Conservation (phyloP, 305 asterid genomes). For the Euphrasia arctica region DNA sequence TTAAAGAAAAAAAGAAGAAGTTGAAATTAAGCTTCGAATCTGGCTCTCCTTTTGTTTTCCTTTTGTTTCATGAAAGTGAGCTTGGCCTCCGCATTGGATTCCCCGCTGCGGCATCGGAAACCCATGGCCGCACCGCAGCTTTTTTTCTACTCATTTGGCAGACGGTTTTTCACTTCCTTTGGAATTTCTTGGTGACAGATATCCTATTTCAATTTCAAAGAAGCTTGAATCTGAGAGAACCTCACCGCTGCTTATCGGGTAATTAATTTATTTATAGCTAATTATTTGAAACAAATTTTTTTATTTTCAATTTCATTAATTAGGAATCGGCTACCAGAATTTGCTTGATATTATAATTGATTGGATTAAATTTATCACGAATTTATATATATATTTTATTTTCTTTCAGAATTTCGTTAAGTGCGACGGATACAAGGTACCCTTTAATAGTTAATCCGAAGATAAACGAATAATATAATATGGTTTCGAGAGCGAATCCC, state of each 20-base stretch:
- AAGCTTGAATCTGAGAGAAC: too few relatives aligned
- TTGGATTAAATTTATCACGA: neutral
- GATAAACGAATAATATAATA: neutral
- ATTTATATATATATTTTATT: neutral
- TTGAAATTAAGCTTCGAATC: neutral
- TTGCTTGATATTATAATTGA: too few relatives aligned
- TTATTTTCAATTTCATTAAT: too few relatives aligned
- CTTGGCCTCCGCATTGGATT: neutral
- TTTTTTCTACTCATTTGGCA: neutral
- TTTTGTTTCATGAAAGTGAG: neutral
- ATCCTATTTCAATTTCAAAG: too few relatives aligned
- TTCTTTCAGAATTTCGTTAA: neutral
- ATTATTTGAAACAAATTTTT: too few relatives aligned
- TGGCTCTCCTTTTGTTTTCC: neutral
- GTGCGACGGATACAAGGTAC: too few relatives aligned
- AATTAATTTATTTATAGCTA: too few relatives aligned
- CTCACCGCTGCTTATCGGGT: too few relatives aligned
- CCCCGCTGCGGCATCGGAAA: neutral
- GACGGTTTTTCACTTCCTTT: constrained; percentile 6
- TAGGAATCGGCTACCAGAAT: too few relatives aligned
- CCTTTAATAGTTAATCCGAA: too few relatives aligned
- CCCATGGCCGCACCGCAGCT: constrained; percentile 11
- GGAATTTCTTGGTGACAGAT: neutral
- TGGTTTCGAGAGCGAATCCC: constrained; percentile 5
- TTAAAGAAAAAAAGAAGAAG: too few relatives aligned